These are phyloP conservation scores for Aspergillus alliaceus DNA, from an alignment of 2,329 filamentous ascomycete species.

Conservation along the genomic window DNA sequence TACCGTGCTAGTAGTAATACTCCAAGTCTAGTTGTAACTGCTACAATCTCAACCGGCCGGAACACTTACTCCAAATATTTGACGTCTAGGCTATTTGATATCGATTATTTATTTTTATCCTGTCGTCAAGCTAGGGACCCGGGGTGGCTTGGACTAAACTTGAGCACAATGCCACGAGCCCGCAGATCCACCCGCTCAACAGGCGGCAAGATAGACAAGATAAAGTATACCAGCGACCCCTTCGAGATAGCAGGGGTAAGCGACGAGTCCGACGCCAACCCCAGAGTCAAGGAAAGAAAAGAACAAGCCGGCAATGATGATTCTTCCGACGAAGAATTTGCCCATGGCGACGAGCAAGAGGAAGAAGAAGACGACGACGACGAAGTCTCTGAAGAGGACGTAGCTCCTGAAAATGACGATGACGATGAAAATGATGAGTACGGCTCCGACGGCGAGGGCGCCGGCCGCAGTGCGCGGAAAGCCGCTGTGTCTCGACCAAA, in stretches of 20 bases:
- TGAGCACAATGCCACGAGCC: conserved; percentile 23
- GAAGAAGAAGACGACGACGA: conserved; percentile 18
- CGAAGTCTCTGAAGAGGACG: conserved; percentile 13
- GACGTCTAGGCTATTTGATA: neutral
- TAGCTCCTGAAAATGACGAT: conserved; percentile 11
- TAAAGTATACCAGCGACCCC: conserved; percentile 37
- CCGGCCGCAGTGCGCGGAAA: conserved; percentile 8
- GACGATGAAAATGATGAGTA: conserved; percentile 5
- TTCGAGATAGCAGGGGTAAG: conserved; percentile 35
- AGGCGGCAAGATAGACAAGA: conserved; percentile 26
- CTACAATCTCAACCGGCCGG: neutral
- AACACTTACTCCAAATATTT: neutral
- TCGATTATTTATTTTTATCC: neutral
- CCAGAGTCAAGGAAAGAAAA: conserved; percentile 7
- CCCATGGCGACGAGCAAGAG: conserved; percentile 22
- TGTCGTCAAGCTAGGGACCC: neutral
- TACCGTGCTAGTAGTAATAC: neutral
- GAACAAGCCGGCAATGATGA: conserved; percentile 18
- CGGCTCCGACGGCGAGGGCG: conserved; percentile 6
- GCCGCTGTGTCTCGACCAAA: conserved; percentile 2
- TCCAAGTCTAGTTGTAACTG: neutral
- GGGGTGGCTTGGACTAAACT: neutral
- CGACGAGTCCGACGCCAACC: conserved; percentile 26
- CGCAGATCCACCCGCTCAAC: conserved; percentile 38
- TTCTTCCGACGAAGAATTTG: conserved; percentile 38